These are phyloP conservation scores for Polygonum aviculare DNA, from an alignment of 148 eudicot genomes.

Conservation along the genomic window DNA sequence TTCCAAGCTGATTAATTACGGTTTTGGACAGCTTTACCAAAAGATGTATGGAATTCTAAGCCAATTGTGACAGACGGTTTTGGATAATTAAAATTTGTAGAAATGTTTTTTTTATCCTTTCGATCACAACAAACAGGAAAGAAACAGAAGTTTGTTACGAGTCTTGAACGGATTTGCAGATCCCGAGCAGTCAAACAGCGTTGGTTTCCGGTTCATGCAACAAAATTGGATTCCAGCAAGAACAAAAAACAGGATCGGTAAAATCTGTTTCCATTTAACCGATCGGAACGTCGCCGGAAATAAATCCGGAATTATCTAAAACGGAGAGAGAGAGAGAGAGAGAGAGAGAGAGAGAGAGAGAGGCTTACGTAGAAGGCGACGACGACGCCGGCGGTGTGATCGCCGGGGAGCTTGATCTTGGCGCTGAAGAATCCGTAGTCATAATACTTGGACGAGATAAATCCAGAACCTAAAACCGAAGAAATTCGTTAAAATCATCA, in stretches of 20 bases:
- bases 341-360: not conserved
- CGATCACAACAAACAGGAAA: not conserved
- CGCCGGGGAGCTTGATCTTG: constrained; percentile 58
- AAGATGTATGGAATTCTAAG: not conserved
- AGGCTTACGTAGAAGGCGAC: constrained; percentile 80
- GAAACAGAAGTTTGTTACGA: not conserved
- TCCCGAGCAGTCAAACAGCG: not conserved
- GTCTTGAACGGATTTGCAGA: constrained; percentile 1
- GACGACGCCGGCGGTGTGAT: constrained; percentile 73
- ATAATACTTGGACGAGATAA: constrained; percentile 74
- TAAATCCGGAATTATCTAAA: not conserved
- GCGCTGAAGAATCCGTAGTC: constrained; percentile 82
- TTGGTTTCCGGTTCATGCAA: constrained; percentile 4
- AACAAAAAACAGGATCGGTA: not conserved
- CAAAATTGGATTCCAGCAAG: constrained; percentile 3
- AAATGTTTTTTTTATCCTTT: not conserved
- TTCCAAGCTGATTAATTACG: not conserved
- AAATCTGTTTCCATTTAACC: not conserved
- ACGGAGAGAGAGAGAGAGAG: not conserved
- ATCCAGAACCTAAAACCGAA: constrained; percentile 55
- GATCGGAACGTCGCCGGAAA: not conserved
- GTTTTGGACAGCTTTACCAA: not conserved
- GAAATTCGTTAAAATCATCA: not conserved
- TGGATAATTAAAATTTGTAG: not conserved
- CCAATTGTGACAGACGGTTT: not conserved